A percentile compares a stretch with the other conserved stretches of the same genome.
Conservation (phyloP, 1,284 basidiomycete species). For the Ganoderma boninense region DNA sequence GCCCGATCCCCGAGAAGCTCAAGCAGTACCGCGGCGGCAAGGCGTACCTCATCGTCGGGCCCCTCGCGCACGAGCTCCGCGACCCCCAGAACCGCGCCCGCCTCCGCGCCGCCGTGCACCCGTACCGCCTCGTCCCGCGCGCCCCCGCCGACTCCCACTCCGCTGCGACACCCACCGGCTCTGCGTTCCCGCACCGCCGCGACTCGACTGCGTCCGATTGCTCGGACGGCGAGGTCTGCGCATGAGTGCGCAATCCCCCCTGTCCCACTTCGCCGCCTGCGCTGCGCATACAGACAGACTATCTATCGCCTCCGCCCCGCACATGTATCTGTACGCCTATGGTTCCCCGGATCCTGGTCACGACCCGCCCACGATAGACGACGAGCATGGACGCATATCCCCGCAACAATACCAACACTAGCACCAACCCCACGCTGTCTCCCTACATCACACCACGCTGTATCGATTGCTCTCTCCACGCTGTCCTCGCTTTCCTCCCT, state of each 20-base stretch:
- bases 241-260: constrained; percentile 1
- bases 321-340: not conserved
- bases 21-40: constrained; percentile 24
- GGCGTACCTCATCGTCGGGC: constrained; percentile 55
- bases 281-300: not conserved
- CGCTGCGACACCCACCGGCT: constrained; percentile 11
- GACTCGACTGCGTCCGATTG: constrained; percentile 10
- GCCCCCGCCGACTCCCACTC: constrained; percentile 6
- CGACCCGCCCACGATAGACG: constrained; percentile 24
- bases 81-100: constrained; percentile 49
- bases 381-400: constrained; percentile 26
- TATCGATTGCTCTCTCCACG: constrained; percentile 23
- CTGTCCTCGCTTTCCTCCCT: constrained; percentile 10
- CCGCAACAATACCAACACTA: not conserved
- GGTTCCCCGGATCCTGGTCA: constrained; percentile 9
- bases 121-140: constrained; percentile 52
- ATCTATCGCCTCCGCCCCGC: not conserved
- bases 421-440: constrained; percentile 13
- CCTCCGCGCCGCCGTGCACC: constrained; percentile 58
- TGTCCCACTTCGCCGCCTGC: not conserved
- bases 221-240: constrained; percentile 6
- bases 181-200: constrained; percentile 13
- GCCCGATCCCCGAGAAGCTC: constrained; percentile 17
- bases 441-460: constrained; percentile 25
- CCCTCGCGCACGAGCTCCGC: constrained; percentile 46